Evolutionary conservation across 108 stramenopile genomes (phyloP).

Genomic region (Seminavis robusta): DNA sequence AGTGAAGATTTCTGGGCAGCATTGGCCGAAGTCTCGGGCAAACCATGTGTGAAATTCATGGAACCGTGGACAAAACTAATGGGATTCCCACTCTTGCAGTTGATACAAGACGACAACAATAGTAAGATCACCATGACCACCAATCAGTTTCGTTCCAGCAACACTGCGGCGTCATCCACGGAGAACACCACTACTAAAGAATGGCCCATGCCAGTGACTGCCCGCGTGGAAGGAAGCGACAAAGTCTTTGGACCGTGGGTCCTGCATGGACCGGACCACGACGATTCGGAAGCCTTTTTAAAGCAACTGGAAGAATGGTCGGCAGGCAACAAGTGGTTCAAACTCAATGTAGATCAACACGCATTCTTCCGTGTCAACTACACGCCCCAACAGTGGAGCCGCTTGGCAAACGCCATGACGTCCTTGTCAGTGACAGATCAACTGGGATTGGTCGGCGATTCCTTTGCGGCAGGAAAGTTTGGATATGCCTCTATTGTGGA

Average conservation of each 20-base stretch:
- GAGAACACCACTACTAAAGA: neutral
- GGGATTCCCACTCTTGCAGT: constrained; percentile 51
- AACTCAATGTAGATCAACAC: constrained; percentile 9
- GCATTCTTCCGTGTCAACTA: constrained; percentile 4
- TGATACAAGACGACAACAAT: constrained; percentile 21
- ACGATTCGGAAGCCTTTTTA: neutral
- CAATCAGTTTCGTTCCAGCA: neutral
- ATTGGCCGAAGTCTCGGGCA: constrained; percentile 42
- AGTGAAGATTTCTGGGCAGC: constrained; percentile 43
- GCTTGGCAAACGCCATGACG: neutral
- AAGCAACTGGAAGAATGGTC: constrained; percentile 2
- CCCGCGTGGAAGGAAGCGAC: constrained; percentile 10
- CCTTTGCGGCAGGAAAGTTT: neutral
- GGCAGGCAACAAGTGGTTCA: constrained; percentile 9
- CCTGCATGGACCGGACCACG: constrained; percentile 5
- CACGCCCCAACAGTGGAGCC: neutral
- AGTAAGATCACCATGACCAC: neutral
- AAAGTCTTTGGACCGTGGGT: constrained; percentile 8
- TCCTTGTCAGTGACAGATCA: neutral
- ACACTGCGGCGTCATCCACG: no score
- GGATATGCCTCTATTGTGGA: constrained; percentile 12
- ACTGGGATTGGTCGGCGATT: neutral
- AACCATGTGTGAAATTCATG: constrained; percentile 21
- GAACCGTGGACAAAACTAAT: constrained; percentile 28
- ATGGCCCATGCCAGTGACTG: constrained; percentile 21